Conservation (phyloP, 768 basidiomycete species). For the Rhizopogon sp. region DNA sequence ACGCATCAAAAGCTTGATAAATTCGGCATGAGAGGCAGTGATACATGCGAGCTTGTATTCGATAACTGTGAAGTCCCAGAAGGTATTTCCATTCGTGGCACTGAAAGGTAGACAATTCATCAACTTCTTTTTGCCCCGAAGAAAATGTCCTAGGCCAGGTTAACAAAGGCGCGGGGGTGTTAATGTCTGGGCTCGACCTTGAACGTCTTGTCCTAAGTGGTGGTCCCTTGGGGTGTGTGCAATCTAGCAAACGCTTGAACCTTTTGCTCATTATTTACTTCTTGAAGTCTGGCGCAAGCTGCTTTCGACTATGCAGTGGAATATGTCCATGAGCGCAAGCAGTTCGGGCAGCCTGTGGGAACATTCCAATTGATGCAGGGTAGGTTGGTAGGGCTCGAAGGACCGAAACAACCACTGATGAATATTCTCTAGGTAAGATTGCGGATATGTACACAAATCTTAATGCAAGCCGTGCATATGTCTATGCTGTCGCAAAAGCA, state of each 20-base stretch:
- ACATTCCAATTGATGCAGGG: slow-evolving; percentile 98
- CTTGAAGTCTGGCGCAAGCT: slow-evolving; percentile 78
- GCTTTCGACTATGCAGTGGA: slow-evolving; percentile 86
- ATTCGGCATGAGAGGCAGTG: slow-evolving; percentile 94
- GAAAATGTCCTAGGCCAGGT: slow-evolving; percentile 82
- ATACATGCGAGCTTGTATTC: slow-evolving; percentile 91
- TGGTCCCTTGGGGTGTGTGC: slow-evolving; percentile 77
- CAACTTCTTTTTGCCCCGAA: slow-evolving; percentile 21
- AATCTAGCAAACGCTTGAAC: neutral
- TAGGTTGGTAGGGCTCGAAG: slow-evolving; percentile 19
- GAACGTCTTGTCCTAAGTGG: slow-evolving; percentile 90
- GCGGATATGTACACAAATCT: slow-evolving; percentile 96
- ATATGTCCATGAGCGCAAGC: slow-evolving; percentile 90
- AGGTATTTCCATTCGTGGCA: slow-evolving; percentile 39
- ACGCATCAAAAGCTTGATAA: slow-evolving; percentile 91
- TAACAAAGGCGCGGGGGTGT: slow-evolving; percentile 75
- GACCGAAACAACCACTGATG: neutral
- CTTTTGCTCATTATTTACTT: slow-evolving; percentile 2
- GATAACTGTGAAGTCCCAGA: slow-evolving; percentile 87
- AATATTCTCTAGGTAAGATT: slow-evolving; percentile 52
- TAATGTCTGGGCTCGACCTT: slow-evolving; percentile 93
- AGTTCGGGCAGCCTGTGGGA: slow-evolving; percentile 84
- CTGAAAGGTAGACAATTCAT: neutral
- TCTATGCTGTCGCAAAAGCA: slow-evolving; percentile 88
- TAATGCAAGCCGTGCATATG: slow-evolving; percentile 83